phyloP scores from a whole-genome alignment of 768 basidiomycete species.

The Mycena indigotica region DNA sequence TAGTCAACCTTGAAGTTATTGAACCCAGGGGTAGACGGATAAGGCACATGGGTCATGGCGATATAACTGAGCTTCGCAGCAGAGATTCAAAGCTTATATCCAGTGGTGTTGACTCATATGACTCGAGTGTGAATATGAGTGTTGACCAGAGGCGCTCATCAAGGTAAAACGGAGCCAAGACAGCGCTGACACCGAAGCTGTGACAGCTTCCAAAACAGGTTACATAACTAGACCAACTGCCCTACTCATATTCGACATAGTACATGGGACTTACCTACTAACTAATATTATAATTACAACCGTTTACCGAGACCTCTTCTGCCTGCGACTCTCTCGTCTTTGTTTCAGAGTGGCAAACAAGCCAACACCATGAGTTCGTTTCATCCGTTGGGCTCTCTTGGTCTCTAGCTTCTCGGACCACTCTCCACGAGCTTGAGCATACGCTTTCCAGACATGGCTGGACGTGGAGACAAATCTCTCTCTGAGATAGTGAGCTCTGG shows the following conservation, averaged over 20 bases:
- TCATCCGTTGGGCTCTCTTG: conserved; percentile 8
- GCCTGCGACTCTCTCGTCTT: conserved; percentile 9
- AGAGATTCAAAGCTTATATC: too few species aligned
- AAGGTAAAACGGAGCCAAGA: neutral
- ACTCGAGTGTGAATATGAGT: too few species aligned
- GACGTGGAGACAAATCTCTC: conserved; percentile 38
- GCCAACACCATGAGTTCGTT: conserved; percentile 3
- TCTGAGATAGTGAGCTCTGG: conserved; percentile 43
- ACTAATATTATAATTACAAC: conserved; percentile 11
- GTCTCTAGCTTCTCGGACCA: conserved; percentile 29
- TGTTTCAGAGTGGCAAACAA: conserved; percentile 23
- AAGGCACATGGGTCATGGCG: conserved; percentile 20
- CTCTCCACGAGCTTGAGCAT: conserved; percentile 36
- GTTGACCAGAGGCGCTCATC: too few species aligned
- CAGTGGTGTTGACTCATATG: conserved; percentile 1
- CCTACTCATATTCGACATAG: too few species aligned
- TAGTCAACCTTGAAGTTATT: too few species aligned
- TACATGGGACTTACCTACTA: conserved; percentile 14
- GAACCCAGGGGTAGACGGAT: conserved; percentile 24
- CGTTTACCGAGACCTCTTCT: neutral
- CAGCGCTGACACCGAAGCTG: neutral
- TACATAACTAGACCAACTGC: too few species aligned
- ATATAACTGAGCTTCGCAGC: neutral
- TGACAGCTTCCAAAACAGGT: too few species aligned
- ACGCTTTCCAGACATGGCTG: conserved; percentile 28